Evolutionary conservation across 2,329 filamentous ascomycete species (phyloP).

Genomic region (Cordyceps pruinosa): DNA sequence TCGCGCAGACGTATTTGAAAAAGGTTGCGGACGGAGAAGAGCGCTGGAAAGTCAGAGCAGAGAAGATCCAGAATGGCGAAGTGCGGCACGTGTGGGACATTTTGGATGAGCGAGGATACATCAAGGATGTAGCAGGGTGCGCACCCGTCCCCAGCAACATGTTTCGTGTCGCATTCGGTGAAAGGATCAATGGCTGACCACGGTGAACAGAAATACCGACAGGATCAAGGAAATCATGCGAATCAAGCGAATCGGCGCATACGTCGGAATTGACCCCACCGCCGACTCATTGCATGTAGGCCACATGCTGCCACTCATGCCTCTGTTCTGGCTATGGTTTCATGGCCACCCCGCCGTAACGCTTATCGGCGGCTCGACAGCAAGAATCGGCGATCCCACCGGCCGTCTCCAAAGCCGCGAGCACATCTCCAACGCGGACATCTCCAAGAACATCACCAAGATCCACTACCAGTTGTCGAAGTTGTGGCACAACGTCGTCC

Average conservation of each 20-base stretch:
- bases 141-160: conserved; percentile 15
- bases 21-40: conserved; percentile 37
- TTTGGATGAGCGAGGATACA: conserved; percentile 63
- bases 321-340: conserved; percentile 76
- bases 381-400: conserved; percentile 72
- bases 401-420: conserved; percentile 58
- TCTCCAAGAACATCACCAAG: conserved; percentile 58
- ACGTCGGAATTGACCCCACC: conserved; percentile 78
- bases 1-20: conserved; percentile 35
- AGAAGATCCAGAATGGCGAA: conserved; percentile 43
- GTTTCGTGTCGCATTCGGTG: conserved; percentile 17
- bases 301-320: conserved; percentile 75
- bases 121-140: conserved; percentile 71
- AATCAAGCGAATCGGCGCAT: conserved; percentile 60
- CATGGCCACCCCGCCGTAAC: conserved; percentile 63
- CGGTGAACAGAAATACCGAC: conserved; percentile 33
- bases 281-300: conserved; percentile 73
- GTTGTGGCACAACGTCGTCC: conserved; percentile 68
- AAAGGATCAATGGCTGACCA: neutral
- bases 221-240: conserved; percentile 58
- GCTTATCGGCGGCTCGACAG: conserved; percentile 67
- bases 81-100: conserved; percentile 51
- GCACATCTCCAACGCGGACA: conserved; percentile 41
- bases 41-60: conserved; percentile 42
- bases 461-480: conserved; percentile 64